Evolutionary conservation across 768 basidiomycete species (phyloP), one percentile per base, ranked within the genome.

Genomic region (Suillus brevipes): DNA sequence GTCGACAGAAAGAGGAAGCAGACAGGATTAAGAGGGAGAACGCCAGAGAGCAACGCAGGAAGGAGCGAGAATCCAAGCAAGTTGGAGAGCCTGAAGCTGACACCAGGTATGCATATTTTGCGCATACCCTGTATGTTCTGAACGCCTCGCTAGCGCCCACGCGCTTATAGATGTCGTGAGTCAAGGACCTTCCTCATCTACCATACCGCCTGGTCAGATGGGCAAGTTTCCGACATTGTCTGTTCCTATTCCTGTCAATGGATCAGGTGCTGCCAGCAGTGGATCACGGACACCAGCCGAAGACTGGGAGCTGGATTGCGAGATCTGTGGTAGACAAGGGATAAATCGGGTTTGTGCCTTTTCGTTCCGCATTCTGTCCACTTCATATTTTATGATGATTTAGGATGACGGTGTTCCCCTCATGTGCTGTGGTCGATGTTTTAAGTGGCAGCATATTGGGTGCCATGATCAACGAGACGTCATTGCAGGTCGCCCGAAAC

Each of bases 291-390:
- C 84, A 6, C 85, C 87, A 38, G 76, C 78, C 23, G 90, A 88
- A 60, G 85, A 89, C 64, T 96, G 95, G 95, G 88, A 92, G 64
- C 78, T 97, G 28, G 89, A 92, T 71, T 97, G 95, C 72, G 95
- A 97, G 73, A 83, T 97, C 43, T 97, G 95, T 74, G 82, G 82
- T 62, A 84, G 84, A 66, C 81, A 80, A 31, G 93, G 93, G 10
- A 77, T 87, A 63, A 95, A 95, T 70, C 74, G 89, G 69, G 94
- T 94, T 68, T 66, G 87, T 79, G 25, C 34, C 62, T 12, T 52
- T 38, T 10, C 40, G 40, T 62, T 37, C 25, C 60, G n/a, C 47
- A 14, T 47, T 47, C n/a, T 43, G n/a, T 25, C 45, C 25, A 45
- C 12, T 69, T 49, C 47, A 70, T 57, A 49, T 56, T 67, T 68